A percentile compares a stretch with the other conserved stretches of the same genome.
Evolutionary conservation across 345 rosid genomes (phyloP).

Genomic region (Angophora floribunda): DNA sequence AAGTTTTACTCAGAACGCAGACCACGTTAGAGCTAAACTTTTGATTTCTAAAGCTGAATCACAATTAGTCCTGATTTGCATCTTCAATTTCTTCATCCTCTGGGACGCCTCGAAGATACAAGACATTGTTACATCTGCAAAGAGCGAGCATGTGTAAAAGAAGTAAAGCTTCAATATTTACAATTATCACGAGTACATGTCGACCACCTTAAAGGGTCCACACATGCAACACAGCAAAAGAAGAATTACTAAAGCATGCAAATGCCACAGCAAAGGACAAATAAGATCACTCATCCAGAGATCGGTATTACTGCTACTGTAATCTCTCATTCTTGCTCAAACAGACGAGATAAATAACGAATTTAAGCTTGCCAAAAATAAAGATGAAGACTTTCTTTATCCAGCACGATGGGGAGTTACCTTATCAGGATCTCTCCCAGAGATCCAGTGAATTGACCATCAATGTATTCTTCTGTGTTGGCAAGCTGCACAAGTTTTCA

Average conservation of each 20-base stretch:
- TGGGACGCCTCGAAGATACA: slow-evolving; percentile 85
- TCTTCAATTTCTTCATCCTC: slow-evolving; percentile 92
- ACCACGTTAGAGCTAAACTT: background rate
- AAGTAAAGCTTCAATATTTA: background rate
- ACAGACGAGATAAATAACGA: background rate
- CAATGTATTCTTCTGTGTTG: slow-evolving; percentile 79
- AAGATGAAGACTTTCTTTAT: background rate
- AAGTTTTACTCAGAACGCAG: background rate
- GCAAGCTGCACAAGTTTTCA: slow-evolving; percentile 46
- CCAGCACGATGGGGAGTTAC: slow-evolving; percentile 12
- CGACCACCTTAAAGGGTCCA: background rate
- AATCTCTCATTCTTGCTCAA: background rate
- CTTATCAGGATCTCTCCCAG: slow-evolving; percentile 91
- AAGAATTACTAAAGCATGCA: background rate
- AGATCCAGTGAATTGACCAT: slow-evolving; percentile 80
- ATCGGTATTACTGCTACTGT: background rate
- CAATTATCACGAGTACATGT: background rate
- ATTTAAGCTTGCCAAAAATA: background rate
- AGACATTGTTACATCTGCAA: slow-evolving; percentile 87
- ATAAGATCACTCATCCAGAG: background rate
- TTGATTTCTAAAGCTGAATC: background rate
- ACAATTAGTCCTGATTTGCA: slow-evolving; percentile 46
- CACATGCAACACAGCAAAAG: background rate
- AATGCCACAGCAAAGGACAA: background rate
- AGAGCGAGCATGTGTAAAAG: background rate